These are phyloP conservation scores for Hevea brasiliensis DNA, from an alignment of 345 rosid species.

Conservation along the genomic window DNA sequence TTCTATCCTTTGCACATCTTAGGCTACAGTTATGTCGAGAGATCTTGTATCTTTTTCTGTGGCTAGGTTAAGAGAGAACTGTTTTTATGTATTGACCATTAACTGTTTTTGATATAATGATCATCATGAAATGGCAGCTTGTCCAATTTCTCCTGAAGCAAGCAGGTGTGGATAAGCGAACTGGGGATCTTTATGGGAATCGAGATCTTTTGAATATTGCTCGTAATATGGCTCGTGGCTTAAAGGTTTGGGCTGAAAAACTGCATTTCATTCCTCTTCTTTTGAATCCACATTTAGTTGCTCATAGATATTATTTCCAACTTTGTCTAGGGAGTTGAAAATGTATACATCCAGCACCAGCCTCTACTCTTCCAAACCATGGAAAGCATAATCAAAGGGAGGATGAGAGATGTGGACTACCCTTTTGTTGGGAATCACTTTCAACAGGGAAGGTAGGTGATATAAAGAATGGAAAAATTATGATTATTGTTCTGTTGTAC, in stretches of 20 bases:
- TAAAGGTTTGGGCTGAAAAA: constrained; percentile 59
- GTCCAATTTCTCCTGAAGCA: constrained; percentile 94
- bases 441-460: constrained; percentile 90
- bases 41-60: constrained; percentile 4
- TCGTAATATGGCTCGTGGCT: constrained; percentile 99
- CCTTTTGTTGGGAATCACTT: constrained; percentile 92
- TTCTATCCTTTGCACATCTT: not conserved
- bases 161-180: constrained; percentile 92
- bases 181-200: constrained; percentile 93
- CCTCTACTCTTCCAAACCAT: constrained; percentile 92
- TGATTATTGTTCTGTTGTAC: not conserved
- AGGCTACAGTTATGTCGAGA: not conserved
- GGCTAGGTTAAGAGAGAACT: constrained; percentile 1
- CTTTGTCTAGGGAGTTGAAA: constrained; percentile 79
- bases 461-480: not conserved
- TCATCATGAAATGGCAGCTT: constrained; percentile 56
- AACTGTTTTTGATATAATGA: constrained; percentile 27
- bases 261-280: not conserved
- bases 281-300: not conserved
- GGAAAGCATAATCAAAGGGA: constrained; percentile 90
- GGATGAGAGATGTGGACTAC: constrained; percentile 89
- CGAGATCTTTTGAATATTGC: constrained; percentile 95
- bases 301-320: not conserved
- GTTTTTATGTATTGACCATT: constrained; percentile 28
- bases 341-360: constrained; percentile 97